These are phyloP conservation scores for Neolentinus lepideus DNA, from an alignment of 1,284 basidiomycete species.

Conservation along the genomic window DNA sequence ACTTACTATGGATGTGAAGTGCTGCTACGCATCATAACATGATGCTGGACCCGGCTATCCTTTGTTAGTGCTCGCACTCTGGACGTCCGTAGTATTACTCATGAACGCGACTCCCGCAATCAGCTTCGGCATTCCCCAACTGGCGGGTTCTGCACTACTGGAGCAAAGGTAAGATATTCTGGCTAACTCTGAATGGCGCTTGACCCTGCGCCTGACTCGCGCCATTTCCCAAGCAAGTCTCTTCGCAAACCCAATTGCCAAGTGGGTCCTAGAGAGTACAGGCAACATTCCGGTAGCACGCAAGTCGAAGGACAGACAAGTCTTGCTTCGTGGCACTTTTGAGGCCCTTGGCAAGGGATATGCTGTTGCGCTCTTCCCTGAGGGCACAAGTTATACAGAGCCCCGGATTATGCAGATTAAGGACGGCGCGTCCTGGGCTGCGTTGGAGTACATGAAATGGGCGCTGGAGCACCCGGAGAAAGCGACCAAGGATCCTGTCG, in stretches of 20 bases:
- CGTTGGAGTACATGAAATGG: slow-evolving; percentile 88
- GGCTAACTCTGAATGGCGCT: neutral
- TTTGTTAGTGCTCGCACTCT: slow-evolving; percentile 50
- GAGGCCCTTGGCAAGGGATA: slow-evolving; percentile 74
- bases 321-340: slow-evolving; percentile 87
- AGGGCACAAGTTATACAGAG: slow-evolving; percentile 88
- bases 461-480: slow-evolving; percentile 43
- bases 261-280: slow-evolving; percentile 76
- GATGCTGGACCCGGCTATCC: slow-evolving; percentile 80
- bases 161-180: slow-evolving; percentile 62
- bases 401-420: slow-evolving; percentile 90
- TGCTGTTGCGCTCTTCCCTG: slow-evolving; percentile 90
- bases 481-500: slow-evolving; percentile 32
- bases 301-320: slow-evolving; percentile 84
- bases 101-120: slow-evolving; percentile 8
- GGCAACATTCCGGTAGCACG: slow-evolving; percentile 96
- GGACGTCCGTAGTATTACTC: slow-evolving; percentile 9
- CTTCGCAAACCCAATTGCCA: slow-evolving; percentile 71
- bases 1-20: slow-evolving; percentile 30
- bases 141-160: slow-evolving; percentile 86
- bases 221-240: slow-evolving; percentile 43
- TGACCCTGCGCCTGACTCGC: neutral
- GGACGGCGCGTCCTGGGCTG: slow-evolving; percentile 94
- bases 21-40: slow-evolving; percentile 88
- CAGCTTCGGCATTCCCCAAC: slow-evolving; percentile 75